Conservation (phyloP, 371 early-diverging fungal species). For the Caulochytrium protostelioides region DNA sequence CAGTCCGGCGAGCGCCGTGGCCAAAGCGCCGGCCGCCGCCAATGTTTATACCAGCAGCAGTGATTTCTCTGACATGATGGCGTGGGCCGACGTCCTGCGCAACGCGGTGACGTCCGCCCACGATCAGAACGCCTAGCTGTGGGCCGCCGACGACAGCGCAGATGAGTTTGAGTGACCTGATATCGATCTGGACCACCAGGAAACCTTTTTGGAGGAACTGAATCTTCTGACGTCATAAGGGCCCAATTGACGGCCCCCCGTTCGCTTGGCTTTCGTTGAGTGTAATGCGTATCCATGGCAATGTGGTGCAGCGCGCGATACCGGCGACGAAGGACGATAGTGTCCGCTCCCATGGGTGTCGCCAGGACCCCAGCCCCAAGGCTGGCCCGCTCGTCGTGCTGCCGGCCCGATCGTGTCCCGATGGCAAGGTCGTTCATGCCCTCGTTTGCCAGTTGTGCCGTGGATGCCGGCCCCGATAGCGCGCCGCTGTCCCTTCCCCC, state of each 20-base stretch:
- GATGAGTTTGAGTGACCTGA: conserved; percentile 3
- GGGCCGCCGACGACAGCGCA: conserved; percentile 14
- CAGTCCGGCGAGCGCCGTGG: conserved; percentile 4
- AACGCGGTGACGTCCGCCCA: conserved; percentile 10
- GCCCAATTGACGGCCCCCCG: conserved; percentile 14
- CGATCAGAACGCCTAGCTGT: conserved; percentile 7
- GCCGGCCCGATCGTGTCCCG: conserved; percentile 13
- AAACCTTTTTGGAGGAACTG: conserved; percentile 11
- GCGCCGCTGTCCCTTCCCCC: conserved; percentile 3
- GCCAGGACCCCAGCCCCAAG: conserved; percentile 7
- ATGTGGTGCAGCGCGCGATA: conserved; percentile 11
- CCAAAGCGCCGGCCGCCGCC: neutral
- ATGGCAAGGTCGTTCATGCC: conserved; percentile 7
- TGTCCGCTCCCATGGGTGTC: conserved; percentile 10
- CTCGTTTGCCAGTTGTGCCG: conserved; percentile 1
- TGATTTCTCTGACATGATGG: conserved; percentile 5
- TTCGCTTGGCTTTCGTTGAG: conserved; percentile 9
- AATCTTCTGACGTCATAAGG: conserved; percentile 6
- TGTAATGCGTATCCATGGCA: conserved; percentile 5
- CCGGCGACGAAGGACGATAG: conserved; percentile 6
- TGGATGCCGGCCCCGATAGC: neutral
- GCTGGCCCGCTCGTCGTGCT: conserved; percentile 6
- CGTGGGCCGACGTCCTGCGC: conserved; percentile 15
- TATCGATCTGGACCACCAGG: conserved; percentile 3
- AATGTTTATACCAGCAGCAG: conserved; percentile 1